Evolutionary conservation across 2,329 filamentous ascomycete genomes (phyloP).

Genomic region (Pyrenophora teres): DNA sequence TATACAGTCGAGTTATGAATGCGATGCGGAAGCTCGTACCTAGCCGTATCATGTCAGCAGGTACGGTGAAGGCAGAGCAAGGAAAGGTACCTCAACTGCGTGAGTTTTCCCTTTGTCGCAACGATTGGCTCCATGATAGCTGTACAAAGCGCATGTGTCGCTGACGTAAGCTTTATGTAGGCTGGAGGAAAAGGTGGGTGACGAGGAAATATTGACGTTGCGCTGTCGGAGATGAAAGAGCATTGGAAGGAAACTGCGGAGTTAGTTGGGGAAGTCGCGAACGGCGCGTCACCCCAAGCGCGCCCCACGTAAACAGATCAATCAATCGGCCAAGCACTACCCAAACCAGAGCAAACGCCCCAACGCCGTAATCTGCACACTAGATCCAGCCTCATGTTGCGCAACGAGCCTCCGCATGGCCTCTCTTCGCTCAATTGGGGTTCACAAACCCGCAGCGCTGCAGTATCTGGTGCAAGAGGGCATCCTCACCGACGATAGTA

Average conservation of each 20-base stretch:
- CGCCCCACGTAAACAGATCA: slow-evolving; percentile 20
- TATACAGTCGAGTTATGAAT: slow-evolving; percentile 62
- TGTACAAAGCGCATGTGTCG: background rate
- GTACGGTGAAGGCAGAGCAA: background rate
- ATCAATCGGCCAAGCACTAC: background rate
- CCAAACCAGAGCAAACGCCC: slow-evolving; percentile 9
- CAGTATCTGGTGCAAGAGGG: slow-evolving; percentile 81
- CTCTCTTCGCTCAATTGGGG: slow-evolving; percentile 83
- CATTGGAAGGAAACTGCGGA: slow-evolving; percentile 19
- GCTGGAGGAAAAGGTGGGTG: too few species aligned
- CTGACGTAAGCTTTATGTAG: background rate
- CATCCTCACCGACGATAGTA: slow-evolving; percentile 71
- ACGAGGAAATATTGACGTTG: too few species aligned
- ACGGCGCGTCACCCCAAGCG: slow-evolving; percentile 27
- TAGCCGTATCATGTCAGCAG: slow-evolving; percentile 35
- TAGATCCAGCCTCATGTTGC: slow-evolving; percentile 39
- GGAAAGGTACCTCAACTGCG: slow-evolving; percentile 37
- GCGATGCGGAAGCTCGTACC: slow-evolving; percentile 65
- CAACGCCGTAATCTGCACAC: slow-evolving; percentile 1
- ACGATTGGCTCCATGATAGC: slow-evolving; percentile 74
- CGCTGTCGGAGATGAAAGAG: background rate
- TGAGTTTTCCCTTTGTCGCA: slow-evolving; percentile 37
- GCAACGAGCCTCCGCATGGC: slow-evolving; percentile 67
- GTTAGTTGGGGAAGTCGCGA: slow-evolving; percentile 26
- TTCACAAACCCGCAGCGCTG: slow-evolving; percentile 85